Evolutionary conservation across 2,329 filamentous ascomycete species (phyloP), one percentile per base, ranked within the genome.

Genomic region (Daldinia eschscholtzii): DNA sequence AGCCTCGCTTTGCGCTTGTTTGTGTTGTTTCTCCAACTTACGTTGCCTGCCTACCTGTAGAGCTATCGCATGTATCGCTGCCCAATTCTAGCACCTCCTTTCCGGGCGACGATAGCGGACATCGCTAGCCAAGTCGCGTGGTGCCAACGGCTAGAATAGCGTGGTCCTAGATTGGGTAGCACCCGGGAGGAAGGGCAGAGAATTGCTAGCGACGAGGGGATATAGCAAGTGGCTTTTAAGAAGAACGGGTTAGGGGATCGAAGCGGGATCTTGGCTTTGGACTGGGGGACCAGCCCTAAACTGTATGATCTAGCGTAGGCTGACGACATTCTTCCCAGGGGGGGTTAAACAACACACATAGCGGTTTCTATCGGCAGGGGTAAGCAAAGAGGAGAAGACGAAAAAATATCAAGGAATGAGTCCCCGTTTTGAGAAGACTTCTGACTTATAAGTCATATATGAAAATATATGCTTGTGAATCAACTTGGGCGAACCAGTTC

Each of bases 31-130:
- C 33, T 55, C 41, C 57, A 37, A 42, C 60, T 41, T 53, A 26
- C 46, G 12, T 30, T 37, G 15, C 28, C 5, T 48, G 13, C 18
- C 4, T 61, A 41, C 35, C 50, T 53, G 37, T 42, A 44, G 28
- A 65, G 56, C 65, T 57, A 64, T 60, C 62, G 67, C 42, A 73
- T 70, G 71, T 70, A 73, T 73, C 57, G 71, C 71, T 73, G 71
- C 71, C 71, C 71, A 73, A 73, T 73, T 70, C 64, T 46, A 35
- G 28, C 59, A 33, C 60, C 52, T 60, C 20, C 50, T 58, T 64
- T 57, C 59, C 65, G 57, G 64, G 61, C 48, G 66, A 65, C 61
- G 62, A 70, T 70, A 52, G 62, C 52, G 18, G 58, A 20, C 53
- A 56, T 18, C 55, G 33, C 15, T 66, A 55, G 46, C 35, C 53